phyloP scores from a whole-genome alignment of 495 filamentous ascomycete species.

The Penicillium atrosanguineum region DNA sequence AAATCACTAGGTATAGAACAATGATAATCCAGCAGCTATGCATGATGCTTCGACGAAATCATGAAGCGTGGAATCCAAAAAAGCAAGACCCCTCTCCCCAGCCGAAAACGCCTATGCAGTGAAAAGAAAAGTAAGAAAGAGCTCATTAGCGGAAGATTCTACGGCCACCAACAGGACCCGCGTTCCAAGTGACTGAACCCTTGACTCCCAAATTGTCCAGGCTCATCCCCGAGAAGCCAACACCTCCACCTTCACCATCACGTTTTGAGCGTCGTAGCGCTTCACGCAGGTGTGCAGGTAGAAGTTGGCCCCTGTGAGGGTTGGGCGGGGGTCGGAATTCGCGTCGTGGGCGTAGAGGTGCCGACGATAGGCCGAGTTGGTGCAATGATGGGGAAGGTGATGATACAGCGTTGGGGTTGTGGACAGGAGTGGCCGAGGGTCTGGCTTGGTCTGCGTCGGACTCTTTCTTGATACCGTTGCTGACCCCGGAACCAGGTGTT shows the following conservation, averaged over 20 bases:
- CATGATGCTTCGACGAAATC: conserved; percentile 1
- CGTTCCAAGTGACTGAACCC: conserved; percentile 58
- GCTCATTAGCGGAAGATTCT: conserved; percentile 57
- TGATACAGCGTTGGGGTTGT: conserved; percentile 11
- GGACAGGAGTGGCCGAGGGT: neutral
- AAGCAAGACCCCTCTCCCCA: neutral
- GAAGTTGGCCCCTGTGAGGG: conserved; percentile 64
- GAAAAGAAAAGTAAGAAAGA: conserved; percentile 3
- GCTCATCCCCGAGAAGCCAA: conserved; percentile 69
- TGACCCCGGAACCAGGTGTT: conserved; percentile 8
- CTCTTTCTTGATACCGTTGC: conserved; percentile 28
- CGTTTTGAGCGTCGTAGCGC: conserved; percentile 71
- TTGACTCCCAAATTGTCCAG: conserved; percentile 64
- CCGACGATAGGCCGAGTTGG: neutral
- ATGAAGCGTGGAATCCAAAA: conserved; percentile 1
- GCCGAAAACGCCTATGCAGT: conserved; percentile 11
- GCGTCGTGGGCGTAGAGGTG: conserved; percentile 12
- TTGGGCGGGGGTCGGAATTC: conserved; percentile 39
- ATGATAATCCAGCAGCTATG: neutral
- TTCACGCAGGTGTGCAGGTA: conserved; percentile 80
- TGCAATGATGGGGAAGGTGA: conserved; percentile 11
- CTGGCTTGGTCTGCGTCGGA: conserved; percentile 10
- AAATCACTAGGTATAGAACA: neutral
- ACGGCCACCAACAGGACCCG: conserved; percentile 51
- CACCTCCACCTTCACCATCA: conserved; percentile 62